phyloP scores from a whole-genome alignment of 2,329 filamentous ascomycete genomes.

The Aphanocladium album region DNA sequence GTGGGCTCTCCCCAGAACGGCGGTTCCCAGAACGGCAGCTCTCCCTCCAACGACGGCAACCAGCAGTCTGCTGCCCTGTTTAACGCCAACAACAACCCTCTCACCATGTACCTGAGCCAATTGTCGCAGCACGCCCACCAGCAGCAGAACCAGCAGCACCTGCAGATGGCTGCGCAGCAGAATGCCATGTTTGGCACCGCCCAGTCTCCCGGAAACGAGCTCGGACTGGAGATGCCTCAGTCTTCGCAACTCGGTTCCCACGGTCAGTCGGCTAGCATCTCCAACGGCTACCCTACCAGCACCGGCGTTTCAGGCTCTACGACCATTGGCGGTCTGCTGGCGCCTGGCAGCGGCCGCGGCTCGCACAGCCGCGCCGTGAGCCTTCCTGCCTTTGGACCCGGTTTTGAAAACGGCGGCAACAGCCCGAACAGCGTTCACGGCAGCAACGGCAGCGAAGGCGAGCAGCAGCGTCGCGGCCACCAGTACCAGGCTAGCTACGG shows the following conservation, averaged over 20 bases:
- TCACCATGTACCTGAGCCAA: constrained; percentile 90
- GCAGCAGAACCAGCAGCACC: constrained; percentile 70
- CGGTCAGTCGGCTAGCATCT: constrained; percentile 61
- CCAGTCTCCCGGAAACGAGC: constrained; percentile 52
- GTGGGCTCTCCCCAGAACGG: constrained; percentile 54
- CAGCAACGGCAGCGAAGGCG: constrained; percentile 42
- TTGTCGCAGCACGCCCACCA: constrained; percentile 67
- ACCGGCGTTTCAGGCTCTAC: constrained; percentile 53
- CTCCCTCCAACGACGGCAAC: constrained; percentile 49
- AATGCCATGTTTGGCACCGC: constrained; percentile 74
- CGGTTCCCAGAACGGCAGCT: constrained; percentile 55
- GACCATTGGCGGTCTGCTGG: constrained; percentile 71
- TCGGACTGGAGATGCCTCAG: constrained; percentile 54
- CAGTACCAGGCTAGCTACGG: constrained; percentile 62
- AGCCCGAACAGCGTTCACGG: constrained; percentile 46
- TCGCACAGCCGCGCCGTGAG: constrained; percentile 80
- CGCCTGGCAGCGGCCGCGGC: constrained; percentile 58
- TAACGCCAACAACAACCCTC: constrained; percentile 77
- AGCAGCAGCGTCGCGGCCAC: constrained; percentile 51
- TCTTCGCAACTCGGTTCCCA: constrained; percentile 58
- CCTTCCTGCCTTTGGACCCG: constrained; percentile 66
- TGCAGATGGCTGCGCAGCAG: constrained; percentile 69
- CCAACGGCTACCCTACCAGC: constrained; percentile 56
- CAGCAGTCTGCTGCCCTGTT: constrained; percentile 69
- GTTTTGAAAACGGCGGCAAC: constrained; percentile 55